Evolutionary conservation across 495 filamentous ascomycete species (phyloP).

Genomic region (Niebla homalea): DNA sequence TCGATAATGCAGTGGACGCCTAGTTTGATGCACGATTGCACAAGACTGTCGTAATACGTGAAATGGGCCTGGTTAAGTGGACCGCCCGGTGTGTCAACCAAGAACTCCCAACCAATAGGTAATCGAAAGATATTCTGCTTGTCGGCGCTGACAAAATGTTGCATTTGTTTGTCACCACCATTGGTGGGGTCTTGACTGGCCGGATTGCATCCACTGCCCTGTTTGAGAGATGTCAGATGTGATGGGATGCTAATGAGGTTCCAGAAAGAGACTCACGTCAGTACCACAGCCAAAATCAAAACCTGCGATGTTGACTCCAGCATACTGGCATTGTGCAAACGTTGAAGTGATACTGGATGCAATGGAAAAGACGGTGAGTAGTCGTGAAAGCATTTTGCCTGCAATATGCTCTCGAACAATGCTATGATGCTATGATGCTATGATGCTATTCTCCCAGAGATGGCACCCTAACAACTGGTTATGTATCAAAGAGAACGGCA

Average conservation of each 20-base stretch:
- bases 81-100: constrained; percentile 37
- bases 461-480: no score
- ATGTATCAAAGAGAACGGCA: no score
- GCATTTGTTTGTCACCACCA: constrained; percentile 36
- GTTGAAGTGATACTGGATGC: background rate
- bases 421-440: no score
- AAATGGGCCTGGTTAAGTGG: constrained; percentile 33
- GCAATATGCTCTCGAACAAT: no score
- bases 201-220: background rate
- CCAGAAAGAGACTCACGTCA: constrained; percentile 5
- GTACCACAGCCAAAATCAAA: constrained; percentile 21
- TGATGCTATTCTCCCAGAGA: no score
- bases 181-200: constrained; percentile 1
- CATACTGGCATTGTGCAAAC: constrained; percentile 17
- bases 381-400: background rate
- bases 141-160: constrained; percentile 39
- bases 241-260: background rate
- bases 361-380: background rate
- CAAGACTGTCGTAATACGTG: constrained; percentile 40
- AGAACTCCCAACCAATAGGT: constrained; percentile 43
- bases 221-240: background rate
- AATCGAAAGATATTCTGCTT: constrained; percentile 44
- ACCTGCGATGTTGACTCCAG: constrained; percentile 30
- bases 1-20: constrained; percentile 47
- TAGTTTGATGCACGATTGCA: constrained; percentile 44